A percentile compares a stretch with the other conserved stretches of the same genome.
phyloP scores from a whole-genome alignment of 805 yeast genomes.

The Candida takata region DNA sequence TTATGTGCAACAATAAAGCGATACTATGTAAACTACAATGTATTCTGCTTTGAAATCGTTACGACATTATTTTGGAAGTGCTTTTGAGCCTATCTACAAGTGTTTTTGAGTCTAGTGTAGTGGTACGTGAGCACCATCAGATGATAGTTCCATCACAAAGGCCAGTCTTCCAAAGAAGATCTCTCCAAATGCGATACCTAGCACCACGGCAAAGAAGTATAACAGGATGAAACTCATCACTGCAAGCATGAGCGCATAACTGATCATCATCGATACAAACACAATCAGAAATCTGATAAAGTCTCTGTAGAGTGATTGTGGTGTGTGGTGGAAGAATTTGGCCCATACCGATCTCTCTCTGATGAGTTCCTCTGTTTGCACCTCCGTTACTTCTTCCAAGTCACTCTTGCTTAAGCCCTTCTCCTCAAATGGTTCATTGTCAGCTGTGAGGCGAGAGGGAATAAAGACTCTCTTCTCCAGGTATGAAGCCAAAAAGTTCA shows the following conservation, averaged over 20 bases:
- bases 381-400: not conserved
- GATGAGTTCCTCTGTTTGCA: not conserved
- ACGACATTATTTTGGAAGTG: too few species aligned
- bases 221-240: conserved; percentile 64
- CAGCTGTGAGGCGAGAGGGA: conserved; percentile 2
- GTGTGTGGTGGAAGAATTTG: conserved; percentile 29
- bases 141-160: conserved; percentile 30
- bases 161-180: conserved; percentile 57
- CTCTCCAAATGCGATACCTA: conserved; percentile 67
- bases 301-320: conserved; percentile 40
- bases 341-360: conserved; percentile 21
- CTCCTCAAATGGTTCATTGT: conserved; percentile 4
- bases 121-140: conserved; percentile 12
- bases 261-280: conserved; percentile 57
- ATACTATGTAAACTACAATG: too few species aligned
- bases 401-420: not conserved
- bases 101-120: conserved; percentile 21
- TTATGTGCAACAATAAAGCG: too few species aligned
- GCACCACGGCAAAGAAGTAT: conserved; percentile 66
- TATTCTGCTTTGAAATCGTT: too few species aligned
- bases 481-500: conserved; percentile 53
- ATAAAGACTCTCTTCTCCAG: conserved; percentile 55
- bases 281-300: conserved; percentile 46
- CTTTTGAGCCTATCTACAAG: too few species aligned
- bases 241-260: conserved; percentile 71